phyloP scores from a whole-genome alignment of 2,329 filamentous ascomycete species.

The Penicillium crustosum region DNA sequence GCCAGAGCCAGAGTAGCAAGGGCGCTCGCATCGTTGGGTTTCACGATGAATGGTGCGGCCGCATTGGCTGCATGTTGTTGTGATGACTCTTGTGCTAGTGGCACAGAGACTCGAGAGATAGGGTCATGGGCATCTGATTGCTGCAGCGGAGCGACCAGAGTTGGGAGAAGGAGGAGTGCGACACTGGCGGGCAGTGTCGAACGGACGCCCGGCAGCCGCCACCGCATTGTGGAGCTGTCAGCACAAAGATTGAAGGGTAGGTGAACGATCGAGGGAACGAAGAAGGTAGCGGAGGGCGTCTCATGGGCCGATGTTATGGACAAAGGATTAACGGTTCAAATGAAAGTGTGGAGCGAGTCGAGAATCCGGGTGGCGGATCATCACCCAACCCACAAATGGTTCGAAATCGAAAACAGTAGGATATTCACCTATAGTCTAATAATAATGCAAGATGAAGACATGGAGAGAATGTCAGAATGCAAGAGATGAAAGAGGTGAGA shows the following conservation, averaged over 20 bases:
- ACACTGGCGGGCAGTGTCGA: conserved; percentile 56
- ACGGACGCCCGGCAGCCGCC: conserved; percentile 62
- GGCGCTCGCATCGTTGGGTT: conserved; percentile 78
- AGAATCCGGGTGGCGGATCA: conserved; percentile 26
- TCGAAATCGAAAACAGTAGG: background rate
- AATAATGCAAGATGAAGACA: background rate
- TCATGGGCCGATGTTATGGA: conserved; percentile 9
- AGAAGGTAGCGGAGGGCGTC: background rate
- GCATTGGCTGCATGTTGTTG: conserved; percentile 17
- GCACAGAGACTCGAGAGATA: conserved; percentile 31
- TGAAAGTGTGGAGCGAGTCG: conserved; percentile 20
- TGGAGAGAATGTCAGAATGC: conserved; percentile 3
- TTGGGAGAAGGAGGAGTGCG: conserved; percentile 58
- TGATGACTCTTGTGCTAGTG: conserved; percentile 19
- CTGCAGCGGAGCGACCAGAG: conserved; percentile 67
- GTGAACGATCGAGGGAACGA: background rate
- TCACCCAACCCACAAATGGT: conserved; percentile 19
- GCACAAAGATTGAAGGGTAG: conserved; percentile 21
- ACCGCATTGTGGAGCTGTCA: conserved; percentile 57
- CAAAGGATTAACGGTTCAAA: conserved; percentile 5
- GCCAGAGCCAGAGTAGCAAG: conserved; percentile 97
- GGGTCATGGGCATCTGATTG: conserved; percentile 41
- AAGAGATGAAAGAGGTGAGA: background rate
- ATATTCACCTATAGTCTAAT: background rate
- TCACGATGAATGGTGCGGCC: conserved; percentile 33